These are phyloP conservation scores for Fragosphaeria purpurea DNA, from an alignment of 2,329 filamentous ascomycete genomes.

Conservation along the genomic window DNA sequence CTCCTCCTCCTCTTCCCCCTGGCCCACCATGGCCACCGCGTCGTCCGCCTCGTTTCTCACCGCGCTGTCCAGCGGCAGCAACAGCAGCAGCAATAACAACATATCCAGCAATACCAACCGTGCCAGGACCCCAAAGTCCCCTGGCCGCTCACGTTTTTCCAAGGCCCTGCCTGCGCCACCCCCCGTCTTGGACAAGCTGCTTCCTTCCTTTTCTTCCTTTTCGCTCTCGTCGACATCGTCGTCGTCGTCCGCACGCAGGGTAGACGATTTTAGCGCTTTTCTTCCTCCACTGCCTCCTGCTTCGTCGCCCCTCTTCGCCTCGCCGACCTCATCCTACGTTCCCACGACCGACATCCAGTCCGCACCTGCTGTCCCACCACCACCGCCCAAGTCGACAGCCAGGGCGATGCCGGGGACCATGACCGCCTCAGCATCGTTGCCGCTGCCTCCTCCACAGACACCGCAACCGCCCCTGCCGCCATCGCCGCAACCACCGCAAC, in stretches of 20 bases:
- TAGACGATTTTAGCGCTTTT: neutral
- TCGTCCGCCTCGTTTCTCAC: no score
- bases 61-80: no score
- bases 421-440: neutral
- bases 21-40: neutral
- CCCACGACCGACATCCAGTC: neutral
- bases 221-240: neutral
- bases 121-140: slow-evolving; percentile 18
- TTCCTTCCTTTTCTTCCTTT: slow-evolving; percentile 1
- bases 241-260: no score
- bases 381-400: slow-evolving; percentile 4
- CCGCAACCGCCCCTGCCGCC: neutral
- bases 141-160: slow-evolving; percentile 45
- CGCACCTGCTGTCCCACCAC: neutral
- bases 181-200: slow-evolving; percentile 10
- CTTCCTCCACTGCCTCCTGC: slow-evolving; percentile 7
- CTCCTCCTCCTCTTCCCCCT: neutral
- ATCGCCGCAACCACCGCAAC: neutral
- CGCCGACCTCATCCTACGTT: slow-evolving; percentile 3
- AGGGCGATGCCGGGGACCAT: slow-evolving; percentile 5
- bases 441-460: neutral
- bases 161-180: slow-evolving; percentile 45
- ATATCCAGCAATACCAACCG: neutral
- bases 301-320: slow-evolving; percentile 1
- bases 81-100: neutral